Evolutionary conservation across 176 grass and related monocot genomes (phyloP), one percentile per base, ranked within the genome.

Genomic region (Saccharum spontaneum): DNA sequence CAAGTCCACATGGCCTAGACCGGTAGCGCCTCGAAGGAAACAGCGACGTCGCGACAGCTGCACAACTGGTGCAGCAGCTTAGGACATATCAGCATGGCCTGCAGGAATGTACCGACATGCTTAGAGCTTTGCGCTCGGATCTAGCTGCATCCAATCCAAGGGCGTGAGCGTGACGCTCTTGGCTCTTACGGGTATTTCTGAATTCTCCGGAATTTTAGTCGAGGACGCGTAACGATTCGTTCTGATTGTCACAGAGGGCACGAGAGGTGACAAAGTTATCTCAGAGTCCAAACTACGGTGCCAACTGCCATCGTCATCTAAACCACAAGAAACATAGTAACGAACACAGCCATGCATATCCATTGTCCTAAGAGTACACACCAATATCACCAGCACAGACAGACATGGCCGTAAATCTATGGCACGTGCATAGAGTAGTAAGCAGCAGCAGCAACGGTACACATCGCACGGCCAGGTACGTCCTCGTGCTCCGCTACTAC

Each of bases 61-160:
- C 71, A 67, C 48, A 84, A 79, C 80, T 87, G 85, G 69, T 26
- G 76, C 60, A 0, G 67, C 61, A 54, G 50, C 50, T 86, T 74
- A 69, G 84, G 80, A 75, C 49, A 68, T 7, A 62, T 60, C 50
- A 0, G 9, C 20, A 22, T 67, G 76, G 84, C 84, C 84, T 75
- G 89, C 84, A 61, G 66, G 74, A 50, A 23, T 55, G 74, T 90
- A 82, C 39, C 30, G 11, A 83, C 45, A 9, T 66, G 73, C 28
- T 90, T 83, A 86, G 88, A 78, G 13, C 57, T 66, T 66, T 82
- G 43, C 37, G 31, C 9, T 70, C 5, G 46, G 59, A 60, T 73
- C 64, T n/a, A 80, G 64, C 83, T 7, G 50, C 49, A 18, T 52
- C 49, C 49, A 52, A 52, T 18, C 50, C 17, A 60, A 60, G 8